Evolutionary conservation across 345 rosid genomes (phyloP), one percentile per base, ranked within the genome.

Genomic region (Arabidopsis suecica): DNA sequence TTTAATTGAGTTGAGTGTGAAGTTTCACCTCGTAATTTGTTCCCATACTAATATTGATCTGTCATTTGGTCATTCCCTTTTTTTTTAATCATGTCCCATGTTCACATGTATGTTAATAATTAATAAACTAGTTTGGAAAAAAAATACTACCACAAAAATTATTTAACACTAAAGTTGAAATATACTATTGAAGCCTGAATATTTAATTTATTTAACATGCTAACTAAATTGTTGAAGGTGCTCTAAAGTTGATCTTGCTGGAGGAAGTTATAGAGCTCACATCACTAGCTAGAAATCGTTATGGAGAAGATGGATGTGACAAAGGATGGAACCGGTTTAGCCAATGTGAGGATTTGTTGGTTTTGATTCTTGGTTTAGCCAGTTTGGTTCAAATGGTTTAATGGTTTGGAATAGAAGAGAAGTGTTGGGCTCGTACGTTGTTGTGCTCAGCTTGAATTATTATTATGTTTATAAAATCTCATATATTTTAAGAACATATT

Each of bases 11-110:
- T 77, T 20, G 74, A 70, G 48, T 63, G 45, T 48, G 67, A 77
- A 28, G 66, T 71, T 77, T 65, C 66, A 70, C 80, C 80, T 76
- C 75, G 65, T 76, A 76, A 69, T 69, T 69, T 76, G 70, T 76
- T 51, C 69, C 63, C 51, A 55, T 70, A 18, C 60, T 36, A 28
- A 18, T 20, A 62, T 45, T 63, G 56, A 54, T 59, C 20, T 14
- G 23, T 32, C 58, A 37, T 48, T 49, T 49, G 13, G 44, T 42
- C 45, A 30, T 32, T 67, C 12, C 33, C 71, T 34, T 65, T 25
- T 36, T 36, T 25, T 33, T 44, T 41, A 42, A 54, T 54, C 13
- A 47, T 5, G 18, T 58, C 44, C 34, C 51, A 57, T 47, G 33
- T 58, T 66, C 16, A 33, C 51, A 25, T 58, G 65, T 25, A 57